phyloP scores from a whole-genome alignment of 768 basidiomycete species.

The Lactifluus volemus region DNA sequence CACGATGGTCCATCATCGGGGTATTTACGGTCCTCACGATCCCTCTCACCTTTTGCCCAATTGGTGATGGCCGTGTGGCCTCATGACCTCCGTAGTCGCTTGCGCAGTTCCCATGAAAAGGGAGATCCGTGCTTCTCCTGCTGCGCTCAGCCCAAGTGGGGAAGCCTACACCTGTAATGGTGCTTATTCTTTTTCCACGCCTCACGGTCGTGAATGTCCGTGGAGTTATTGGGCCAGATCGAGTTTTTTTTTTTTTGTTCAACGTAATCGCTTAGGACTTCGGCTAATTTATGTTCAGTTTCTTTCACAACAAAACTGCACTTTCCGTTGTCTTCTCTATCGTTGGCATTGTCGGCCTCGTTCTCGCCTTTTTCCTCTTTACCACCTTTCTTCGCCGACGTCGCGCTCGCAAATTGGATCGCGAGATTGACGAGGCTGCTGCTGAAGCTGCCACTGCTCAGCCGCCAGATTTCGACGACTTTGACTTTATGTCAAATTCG shows the following conservation, averaged over 20 bases:
- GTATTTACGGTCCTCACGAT: neutral
- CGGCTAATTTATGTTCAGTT: conserved; percentile 23
- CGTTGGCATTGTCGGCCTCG: conserved; percentile 53
- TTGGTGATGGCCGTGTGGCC: neutral
- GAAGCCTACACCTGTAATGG: neutral
- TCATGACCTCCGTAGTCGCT: neutral
- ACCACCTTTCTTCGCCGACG: conserved; percentile 53
- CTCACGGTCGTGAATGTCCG: neutral
- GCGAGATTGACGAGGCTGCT: conserved; percentile 66
- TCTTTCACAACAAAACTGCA: conserved; percentile 64
- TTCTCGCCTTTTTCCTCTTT: conserved; percentile 42
- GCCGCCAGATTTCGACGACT: conserved; percentile 44
- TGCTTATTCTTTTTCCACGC: neutral
- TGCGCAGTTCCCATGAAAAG: neutral
- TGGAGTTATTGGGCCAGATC: neutral
- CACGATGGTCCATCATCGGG: neutral
- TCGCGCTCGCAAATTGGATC: conserved; percentile 55
- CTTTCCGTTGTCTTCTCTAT: conserved; percentile 66
- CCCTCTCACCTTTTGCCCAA: neutral
- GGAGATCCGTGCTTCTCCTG: neutral
- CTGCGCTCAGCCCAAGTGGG: neutral
- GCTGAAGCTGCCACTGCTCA: conserved; percentile 47
- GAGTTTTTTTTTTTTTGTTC: neutral
- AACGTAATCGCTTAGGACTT: neutral
- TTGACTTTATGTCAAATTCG: conserved; percentile 26